Evolutionary conservation across 805 yeast species (phyloP).

Genomic region (Pichia occidentalis): DNA sequence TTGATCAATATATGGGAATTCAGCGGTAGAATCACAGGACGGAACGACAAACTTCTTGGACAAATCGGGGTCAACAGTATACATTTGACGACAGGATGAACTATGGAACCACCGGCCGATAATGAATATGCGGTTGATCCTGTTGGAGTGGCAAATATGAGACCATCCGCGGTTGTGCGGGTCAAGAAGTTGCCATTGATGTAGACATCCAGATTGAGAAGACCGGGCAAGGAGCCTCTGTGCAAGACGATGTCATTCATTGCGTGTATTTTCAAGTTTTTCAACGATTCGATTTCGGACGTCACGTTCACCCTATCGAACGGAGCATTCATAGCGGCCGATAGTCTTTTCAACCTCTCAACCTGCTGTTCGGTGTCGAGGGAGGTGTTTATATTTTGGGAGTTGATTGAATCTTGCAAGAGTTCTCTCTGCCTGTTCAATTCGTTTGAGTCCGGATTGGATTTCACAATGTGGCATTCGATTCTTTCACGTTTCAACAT

Average conservation of each 20-base stretch:
- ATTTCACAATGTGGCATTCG: conserved; percentile 58
- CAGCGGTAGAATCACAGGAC: conserved; percentile 80
- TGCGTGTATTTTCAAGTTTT: conserved; percentile 44
- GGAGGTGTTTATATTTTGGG: conserved; percentile 8
- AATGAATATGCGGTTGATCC: conserved; percentile 93
- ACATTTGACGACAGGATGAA: conserved; percentile 81
- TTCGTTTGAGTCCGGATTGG: neutral
- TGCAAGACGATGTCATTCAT: conserved; percentile 90
- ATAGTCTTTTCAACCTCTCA: conserved; percentile 11
- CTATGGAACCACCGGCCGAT: conserved; percentile 87
- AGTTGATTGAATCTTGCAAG: neutral
- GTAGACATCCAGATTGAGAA: conserved; percentile 75
- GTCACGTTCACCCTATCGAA: conserved; percentile 13
- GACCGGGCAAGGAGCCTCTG: conserved; percentile 81
- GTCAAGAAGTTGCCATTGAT: conserved; percentile 82
- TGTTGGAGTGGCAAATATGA: conserved; percentile 81
- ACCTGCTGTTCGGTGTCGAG: conserved; percentile 6
- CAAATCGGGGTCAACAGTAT: conserved; percentile 84
- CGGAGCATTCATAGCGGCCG: conserved; percentile 15
- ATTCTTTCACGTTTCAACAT: conserved; percentile 74
- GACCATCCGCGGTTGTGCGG: conserved; percentile 88
- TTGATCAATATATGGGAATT: conserved; percentile 65
- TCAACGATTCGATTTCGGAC: conserved; percentile 13
- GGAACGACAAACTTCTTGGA: conserved; percentile 82
- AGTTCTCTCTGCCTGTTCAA: conserved; percentile 1